Conservation (phyloP, 306 rosid genomes). For the Fragaria iinumae region DNA sequence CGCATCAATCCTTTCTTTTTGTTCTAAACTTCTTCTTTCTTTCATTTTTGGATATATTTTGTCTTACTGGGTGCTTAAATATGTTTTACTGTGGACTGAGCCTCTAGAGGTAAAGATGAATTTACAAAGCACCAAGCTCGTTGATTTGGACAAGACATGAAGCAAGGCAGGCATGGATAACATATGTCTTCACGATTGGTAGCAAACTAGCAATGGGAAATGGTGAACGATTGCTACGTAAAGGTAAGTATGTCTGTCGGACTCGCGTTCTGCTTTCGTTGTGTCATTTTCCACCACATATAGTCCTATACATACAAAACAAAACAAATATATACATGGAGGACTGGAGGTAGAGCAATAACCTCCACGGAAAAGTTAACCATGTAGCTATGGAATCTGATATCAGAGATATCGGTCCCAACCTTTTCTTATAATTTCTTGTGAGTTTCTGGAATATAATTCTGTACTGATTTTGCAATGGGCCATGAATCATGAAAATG, state of each 20-base stretch:
- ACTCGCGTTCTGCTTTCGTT: background rate
- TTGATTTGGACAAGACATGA: slow-evolving; percentile 17
- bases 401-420: background rate
- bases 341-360: background rate
- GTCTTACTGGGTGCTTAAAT: background rate
- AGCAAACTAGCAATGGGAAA: background rate
- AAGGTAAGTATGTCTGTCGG: slow-evolving; percentile 4
- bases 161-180: background rate
- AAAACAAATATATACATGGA: background rate
- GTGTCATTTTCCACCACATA: slow-evolving; percentile 5
- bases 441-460: background rate
- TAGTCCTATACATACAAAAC: background rate
- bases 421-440: background rate
- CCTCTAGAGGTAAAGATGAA: background rate
- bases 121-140: background rate
- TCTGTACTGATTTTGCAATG: background rate
- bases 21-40: no score
- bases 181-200: slow-evolving; percentile 18
- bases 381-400: background rate
- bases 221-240: background rate
- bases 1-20: background rate
- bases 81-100: background rate
- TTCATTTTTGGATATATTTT: no score
- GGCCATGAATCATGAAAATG: background rate
- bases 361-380: background rate